A percentile compares a stretch with the other conserved stretches of the same genome.
Conservation (phyloP, 169 alveolate genomes). For the Plasmodium coatneyi region DNA sequence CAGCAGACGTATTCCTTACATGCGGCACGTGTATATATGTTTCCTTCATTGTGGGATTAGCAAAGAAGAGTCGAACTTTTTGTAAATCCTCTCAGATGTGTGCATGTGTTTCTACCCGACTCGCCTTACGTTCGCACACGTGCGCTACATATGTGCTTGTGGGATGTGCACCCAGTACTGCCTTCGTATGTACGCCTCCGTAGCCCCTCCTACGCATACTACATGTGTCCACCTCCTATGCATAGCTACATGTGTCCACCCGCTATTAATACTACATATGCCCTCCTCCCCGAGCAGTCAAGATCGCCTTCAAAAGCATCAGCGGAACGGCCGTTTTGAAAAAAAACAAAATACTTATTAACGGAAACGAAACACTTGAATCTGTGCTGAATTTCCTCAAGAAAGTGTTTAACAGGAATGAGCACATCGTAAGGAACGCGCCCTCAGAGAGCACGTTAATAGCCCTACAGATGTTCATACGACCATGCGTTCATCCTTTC, state of each 20-base stretch:
- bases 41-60: background rate
- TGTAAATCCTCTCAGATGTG: background rate
- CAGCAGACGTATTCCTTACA: background rate
- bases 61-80: background rate
- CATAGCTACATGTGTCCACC: background rate
- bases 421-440: constrained; percentile 33
- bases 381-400: constrained; percentile 36
- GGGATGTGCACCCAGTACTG: too few relatives aligned
- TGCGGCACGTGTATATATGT: background rate
- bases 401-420: constrained; percentile 32
- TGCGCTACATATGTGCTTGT: too few relatives aligned
- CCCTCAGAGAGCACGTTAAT: background rate
- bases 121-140: background rate
- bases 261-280: background rate
- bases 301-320: constrained; percentile 38
- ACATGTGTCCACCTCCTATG: background rate
- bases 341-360: constrained; percentile 43
- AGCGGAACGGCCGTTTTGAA: constrained; percentile 54
- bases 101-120: background rate
- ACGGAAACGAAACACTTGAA: constrained; percentile 50
- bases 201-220: background rate
- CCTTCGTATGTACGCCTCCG: background rate
- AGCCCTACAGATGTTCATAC: background rate
- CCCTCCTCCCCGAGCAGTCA: constrained; percentile 14
- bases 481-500: background rate